Evolutionary conservation across 179 eudicot genomes (phyloP).

Genomic region (Monotropa hypopitys): DNA sequence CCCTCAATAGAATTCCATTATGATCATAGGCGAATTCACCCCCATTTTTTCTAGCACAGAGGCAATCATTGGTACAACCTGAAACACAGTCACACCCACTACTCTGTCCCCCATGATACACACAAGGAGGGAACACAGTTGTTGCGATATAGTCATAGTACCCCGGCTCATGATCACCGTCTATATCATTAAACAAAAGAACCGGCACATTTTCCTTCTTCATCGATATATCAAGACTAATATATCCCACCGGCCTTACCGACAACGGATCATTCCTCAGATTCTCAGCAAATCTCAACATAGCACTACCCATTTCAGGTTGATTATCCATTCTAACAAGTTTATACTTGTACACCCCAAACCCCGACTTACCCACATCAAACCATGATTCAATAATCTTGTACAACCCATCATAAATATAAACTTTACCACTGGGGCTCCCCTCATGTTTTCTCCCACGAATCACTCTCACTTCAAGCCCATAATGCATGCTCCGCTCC

Average conservation of each 20-base stretch:
- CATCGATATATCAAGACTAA: slow-evolving; percentile 55
- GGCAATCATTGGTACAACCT: slow-evolving; percentile 43
- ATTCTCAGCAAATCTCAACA: slow-evolving; percentile 42
- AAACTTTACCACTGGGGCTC: slow-evolving; percentile 59
- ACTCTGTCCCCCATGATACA: slow-evolving; percentile 26
- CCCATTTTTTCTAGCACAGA: slow-evolving; percentile 63
- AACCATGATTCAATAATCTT: slow-evolving; percentile 58
- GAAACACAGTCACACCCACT: slow-evolving; percentile 58
- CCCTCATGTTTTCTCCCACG: slow-evolving; percentile 73
- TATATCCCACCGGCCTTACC: slow-evolving; percentile 57
- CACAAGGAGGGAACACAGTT: slow-evolving; percentile 56
- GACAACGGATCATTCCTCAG: slow-evolving; percentile 39
- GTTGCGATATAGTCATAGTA: slow-evolving; percentile 45
- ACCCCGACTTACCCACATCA: slow-evolving; percentile 87
- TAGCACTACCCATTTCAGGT: slow-evolving; percentile 69
- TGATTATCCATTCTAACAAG: slow-evolving; percentile 62
- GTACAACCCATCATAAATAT: slow-evolving; percentile 95
- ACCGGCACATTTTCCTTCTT: slow-evolving; percentile 63
- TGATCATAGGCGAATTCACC: slow-evolving; percentile 68
- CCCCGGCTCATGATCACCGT: slow-evolving; percentile 46
- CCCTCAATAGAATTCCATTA: slow-evolving; percentile 61
- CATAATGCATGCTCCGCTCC: slow-evolving; percentile 86
- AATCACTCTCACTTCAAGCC: slow-evolving; percentile 80
- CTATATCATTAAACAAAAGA: slow-evolving; percentile 61
- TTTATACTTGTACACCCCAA: slow-evolving; percentile 81